A percentile compares a stretch with the other conserved stretches of the same genome.
Evolutionary conservation across 108 stramenopile species (phyloP).

Genomic region (Parmales sp.): DNA sequence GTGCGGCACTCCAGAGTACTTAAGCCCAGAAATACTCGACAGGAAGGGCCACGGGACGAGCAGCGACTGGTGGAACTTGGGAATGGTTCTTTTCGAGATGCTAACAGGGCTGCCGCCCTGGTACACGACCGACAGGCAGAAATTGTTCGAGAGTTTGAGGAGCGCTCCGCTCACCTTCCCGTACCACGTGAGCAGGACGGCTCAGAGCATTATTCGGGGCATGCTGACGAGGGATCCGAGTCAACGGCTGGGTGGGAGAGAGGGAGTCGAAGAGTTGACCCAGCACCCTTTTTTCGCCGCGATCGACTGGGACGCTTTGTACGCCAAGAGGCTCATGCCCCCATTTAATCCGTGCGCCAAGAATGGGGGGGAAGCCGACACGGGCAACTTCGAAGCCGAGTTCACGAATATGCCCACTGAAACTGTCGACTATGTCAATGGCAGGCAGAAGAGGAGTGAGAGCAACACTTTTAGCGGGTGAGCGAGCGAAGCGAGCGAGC

Average conservation of each 20-base stretch:
- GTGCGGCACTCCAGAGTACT: conserved; percentile 49
- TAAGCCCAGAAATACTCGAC: conserved; percentile 37
- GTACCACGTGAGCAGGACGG: conserved; percentile 13
- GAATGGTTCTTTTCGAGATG: conserved; percentile 28
- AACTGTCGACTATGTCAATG: not conserved
- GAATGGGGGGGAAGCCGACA: conserved; percentile 8
- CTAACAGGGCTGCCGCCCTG: conserved; percentile 23
- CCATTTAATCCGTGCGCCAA: conserved; percentile 5
- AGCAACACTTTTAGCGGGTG: not conserved
- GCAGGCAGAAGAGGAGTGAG: not conserved
- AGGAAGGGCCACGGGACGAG: conserved; percentile 32
- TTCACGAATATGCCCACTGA: conserved; percentile 18
- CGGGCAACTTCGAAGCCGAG: conserved; percentile 23
- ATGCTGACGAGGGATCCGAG: conserved; percentile 37
- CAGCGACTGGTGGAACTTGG: conserved; percentile 44
- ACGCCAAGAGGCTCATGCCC: not conserved
- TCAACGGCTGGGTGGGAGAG: conserved; percentile 34
- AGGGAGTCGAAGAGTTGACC: conserved; percentile 26
- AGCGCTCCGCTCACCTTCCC: conserved; percentile 18
- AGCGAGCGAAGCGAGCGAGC: too few relatives aligned
- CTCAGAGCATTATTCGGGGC: conserved; percentile 16
- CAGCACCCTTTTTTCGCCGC: conserved; percentile 15
- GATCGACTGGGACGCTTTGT: conserved; percentile 16
- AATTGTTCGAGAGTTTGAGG: conserved; percentile 22
- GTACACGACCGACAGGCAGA: conserved; percentile 22